phyloP scores from a whole-genome alignment of 2,329 filamentous ascomycete genomes.

The Botryotinia narcissicola region DNA sequence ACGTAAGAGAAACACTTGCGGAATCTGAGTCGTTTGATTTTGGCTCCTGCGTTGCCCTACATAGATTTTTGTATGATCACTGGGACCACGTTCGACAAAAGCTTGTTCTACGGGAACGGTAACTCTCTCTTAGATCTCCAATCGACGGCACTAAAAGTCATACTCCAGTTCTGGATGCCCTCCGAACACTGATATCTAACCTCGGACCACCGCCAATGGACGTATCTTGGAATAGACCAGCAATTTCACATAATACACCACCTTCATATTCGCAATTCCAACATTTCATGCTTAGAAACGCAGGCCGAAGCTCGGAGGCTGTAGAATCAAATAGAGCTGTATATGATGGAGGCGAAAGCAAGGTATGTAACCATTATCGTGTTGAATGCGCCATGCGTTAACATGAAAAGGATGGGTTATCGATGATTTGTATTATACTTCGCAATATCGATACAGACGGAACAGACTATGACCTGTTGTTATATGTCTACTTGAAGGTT shows the following conservation, averaged over 20 bases:
- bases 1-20: constrained; percentile 44
- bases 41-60: constrained; percentile 66
- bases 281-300: constrained; percentile 70
- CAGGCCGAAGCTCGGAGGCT: constrained; percentile 62
- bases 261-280: constrained; percentile 67
- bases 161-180: constrained; percentile 57
- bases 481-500: constrained; percentile 68
- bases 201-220: constrained; percentile 66
- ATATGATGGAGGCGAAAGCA: constrained; percentile 70
- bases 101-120: constrained; percentile 57
- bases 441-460: constrained; percentile 64
- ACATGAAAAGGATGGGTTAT: constrained; percentile 55
- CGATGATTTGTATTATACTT: constrained; percentile 67
- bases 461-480: constrained; percentile 62
- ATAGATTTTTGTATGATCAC: constrained; percentile 68
- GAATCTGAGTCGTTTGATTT: constrained; percentile 61
- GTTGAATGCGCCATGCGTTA: neutral
- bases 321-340: constrained; percentile 63
- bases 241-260: constrained; percentile 61
- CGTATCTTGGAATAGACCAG: constrained; percentile 67
- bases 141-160: constrained; percentile 51
- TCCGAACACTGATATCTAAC: constrained; percentile 62
- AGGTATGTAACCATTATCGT: constrained; percentile 42
- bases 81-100: constrained; percentile 69
- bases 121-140: constrained; percentile 55